phyloP scores from a whole-genome alignment of 2,329 filamentous ascomycete species.

The Colletotrichum tamarilloi region DNA sequence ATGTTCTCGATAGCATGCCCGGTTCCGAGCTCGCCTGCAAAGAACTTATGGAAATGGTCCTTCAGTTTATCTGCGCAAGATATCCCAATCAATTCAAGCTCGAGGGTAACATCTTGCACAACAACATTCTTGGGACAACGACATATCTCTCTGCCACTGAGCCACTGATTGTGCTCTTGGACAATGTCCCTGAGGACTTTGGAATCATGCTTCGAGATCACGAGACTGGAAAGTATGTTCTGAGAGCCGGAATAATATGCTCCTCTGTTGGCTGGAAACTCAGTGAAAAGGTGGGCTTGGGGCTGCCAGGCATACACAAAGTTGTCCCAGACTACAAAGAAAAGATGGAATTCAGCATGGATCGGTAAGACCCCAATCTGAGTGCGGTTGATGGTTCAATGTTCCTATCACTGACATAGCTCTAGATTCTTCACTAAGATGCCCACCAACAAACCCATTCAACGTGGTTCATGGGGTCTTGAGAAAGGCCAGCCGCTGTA shows the following conservation, averaged over 20 bases:
- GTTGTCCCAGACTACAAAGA: conserved; percentile 85
- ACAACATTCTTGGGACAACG: conserved; percentile 72
- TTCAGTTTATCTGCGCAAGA: conserved; percentile 82
- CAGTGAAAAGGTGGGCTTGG: conserved; percentile 76
- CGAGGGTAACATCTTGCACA: conserved; percentile 70
- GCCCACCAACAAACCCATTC: conserved; percentile 79
- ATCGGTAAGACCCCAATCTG: conserved; percentile 64
- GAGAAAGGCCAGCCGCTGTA: conserved; percentile 81
- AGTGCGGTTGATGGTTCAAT: too few relatives aligned
- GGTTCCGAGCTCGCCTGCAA: conserved; percentile 84
- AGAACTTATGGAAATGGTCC: conserved; percentile 86
- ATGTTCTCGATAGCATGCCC: conserved; percentile 75
- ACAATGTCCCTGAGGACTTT: conserved; percentile 88
- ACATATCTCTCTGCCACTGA: conserved; percentile 70
- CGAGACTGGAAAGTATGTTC: conserved; percentile 76
- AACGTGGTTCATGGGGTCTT: conserved; percentile 86
- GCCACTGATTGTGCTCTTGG: conserved; percentile 76
- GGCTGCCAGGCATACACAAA: conserved; percentile 77
- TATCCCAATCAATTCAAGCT: conserved; percentile 82
- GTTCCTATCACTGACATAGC: neutral
- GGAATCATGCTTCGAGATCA: conserved; percentile 80
- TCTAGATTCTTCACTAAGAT: conserved; percentile 83
- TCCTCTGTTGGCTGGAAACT: conserved; percentile 86
- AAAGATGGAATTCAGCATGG: conserved; percentile 91
- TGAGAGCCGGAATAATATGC: conserved; percentile 82